Evolutionary conservation across 148 eudicot genomes (phyloP), one percentile per base, ranked within the genome.

Genomic region (Camellia lanceoleosa): DNA sequence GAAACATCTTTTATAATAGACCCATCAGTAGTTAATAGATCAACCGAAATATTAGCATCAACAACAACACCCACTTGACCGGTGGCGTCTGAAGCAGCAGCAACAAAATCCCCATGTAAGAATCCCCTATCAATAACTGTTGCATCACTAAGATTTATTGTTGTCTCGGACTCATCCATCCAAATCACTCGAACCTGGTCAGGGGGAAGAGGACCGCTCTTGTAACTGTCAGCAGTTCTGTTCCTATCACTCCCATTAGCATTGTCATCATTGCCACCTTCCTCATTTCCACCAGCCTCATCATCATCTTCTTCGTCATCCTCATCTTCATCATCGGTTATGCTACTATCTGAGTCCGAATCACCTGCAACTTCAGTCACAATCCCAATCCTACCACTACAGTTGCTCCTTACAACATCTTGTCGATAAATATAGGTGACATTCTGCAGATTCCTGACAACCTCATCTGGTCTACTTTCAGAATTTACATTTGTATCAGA

Each of bases 341-440:
- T 80, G 82, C 87, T 91, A 83, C 97, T 91, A 71, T 96, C 99
- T 7, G 97, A 93, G 82, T 93, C 97, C 42, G 93, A 89, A 77
- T 96, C 98, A 76, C 99, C 98, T 54, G 97, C 93, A 88, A 96
- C 97, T 89, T 96, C 98, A 61, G 92, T 89, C 80, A 96, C 99
- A 59, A 96, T 81, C 72, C 99, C 99, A 69, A 89, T 86, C 85
- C 84, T 88, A 80, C 81, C 83, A 44, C 83, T 88, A 71, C 77
- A 86, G 75, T 86, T 93, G 81, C 86, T 82, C 86, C 81, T 87
- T 67, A 96, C 97, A 83, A 96, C 92, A 90, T 96, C 99, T 81
- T 96, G 89, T 67, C 98, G 88, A 75, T 93, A 96, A 42, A 93
- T 85, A 83, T 86, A 89, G 14, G 79, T 83, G 14, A 68, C 85